Evolutionary conservation across 2,329 filamentous ascomycete genomes (phyloP).

Genomic region (Magnaporthiopsis rhizophila): DNA sequence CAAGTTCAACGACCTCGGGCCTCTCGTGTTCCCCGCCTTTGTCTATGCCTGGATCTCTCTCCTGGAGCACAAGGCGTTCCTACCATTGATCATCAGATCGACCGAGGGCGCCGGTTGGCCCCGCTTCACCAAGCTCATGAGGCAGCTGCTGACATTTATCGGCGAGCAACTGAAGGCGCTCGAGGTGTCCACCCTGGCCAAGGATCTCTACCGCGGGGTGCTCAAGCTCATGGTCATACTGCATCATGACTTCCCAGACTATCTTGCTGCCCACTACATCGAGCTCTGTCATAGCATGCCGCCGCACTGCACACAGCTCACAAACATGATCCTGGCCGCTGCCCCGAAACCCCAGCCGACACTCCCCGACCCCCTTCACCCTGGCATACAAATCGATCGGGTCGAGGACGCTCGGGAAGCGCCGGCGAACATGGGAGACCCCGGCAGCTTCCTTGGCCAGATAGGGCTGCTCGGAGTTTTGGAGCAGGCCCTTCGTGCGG

Average conservation of each 20-base stretch:
- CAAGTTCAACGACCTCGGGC: constrained; percentile 66
- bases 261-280: constrained; percentile 79
- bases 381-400: constrained; percentile 67
- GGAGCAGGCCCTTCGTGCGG: constrained; percentile 50
- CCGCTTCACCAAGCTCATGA: constrained; percentile 64
- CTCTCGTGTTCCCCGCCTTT: constrained; percentile 72
- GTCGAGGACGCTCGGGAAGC: constrained; percentile 65
- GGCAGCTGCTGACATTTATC: constrained; percentile 63
- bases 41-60: constrained; percentile 77
- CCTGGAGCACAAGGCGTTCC: constrained; percentile 75
- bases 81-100: constrained; percentile 67
- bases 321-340: constrained; percentile 81
- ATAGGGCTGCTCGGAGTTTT: constrained; percentile 52
- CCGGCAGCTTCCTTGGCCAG: constrained; percentile 43
- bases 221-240: constrained; percentile 77
- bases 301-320: constrained; percentile 74
- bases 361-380: constrained; percentile 64
- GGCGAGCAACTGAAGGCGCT: constrained; percentile 72
- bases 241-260: constrained; percentile 92
- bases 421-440: constrained; percentile 58
- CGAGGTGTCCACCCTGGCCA: constrained; percentile 60
- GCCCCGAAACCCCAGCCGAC: constrained; percentile 61
- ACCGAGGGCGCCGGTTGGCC: constrained; percentile 66
- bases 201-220: constrained; percentile 77
- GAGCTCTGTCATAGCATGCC: constrained; percentile 75